A percentile compares a stretch with the other conserved stretches of the same genome.
phyloP scores from a whole-genome alignment of 176 grass and related monocot genomes.

The Aegilops bicornis region DNA sequence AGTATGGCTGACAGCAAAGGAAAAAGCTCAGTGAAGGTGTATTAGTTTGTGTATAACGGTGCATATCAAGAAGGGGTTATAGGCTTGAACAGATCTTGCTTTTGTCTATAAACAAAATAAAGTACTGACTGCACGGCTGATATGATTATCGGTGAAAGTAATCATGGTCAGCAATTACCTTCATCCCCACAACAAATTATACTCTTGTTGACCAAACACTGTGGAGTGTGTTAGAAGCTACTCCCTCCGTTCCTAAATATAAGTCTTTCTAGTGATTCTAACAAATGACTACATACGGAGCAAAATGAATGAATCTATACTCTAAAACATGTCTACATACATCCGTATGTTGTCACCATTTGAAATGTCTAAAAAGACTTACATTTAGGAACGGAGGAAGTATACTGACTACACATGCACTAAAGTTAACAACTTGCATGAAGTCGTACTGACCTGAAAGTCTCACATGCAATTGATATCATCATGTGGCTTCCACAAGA shows the following conservation, averaged over 20 bases:
- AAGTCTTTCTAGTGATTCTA: no score
- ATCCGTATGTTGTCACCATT: no score
- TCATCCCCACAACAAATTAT: neutral
- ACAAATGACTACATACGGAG: no score
- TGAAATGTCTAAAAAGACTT: no score
- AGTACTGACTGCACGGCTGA: neutral
- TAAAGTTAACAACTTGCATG: conserved; percentile 33
- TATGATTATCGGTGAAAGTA: neutral
- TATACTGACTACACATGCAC: conserved; percentile 25
- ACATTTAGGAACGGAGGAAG: no score
- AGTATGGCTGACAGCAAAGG: neutral
- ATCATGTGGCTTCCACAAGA: conserved; percentile 24
- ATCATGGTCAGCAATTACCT: neutral
- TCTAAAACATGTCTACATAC: no score
- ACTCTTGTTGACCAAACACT: conserved; percentile 9
- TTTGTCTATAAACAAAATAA: neutral
- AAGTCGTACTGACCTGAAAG: neutral
- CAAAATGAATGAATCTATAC: no score
- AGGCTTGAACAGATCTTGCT: neutral
- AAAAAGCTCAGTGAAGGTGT: neutral
- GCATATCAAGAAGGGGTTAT: neutral
- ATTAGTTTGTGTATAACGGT: neutral
- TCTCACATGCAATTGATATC: conserved; percentile 32
- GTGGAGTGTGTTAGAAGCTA: conserved; percentile 19
- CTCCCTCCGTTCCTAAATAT: no score